Evolutionary conservation across 2,329 filamentous ascomycete genomes (phyloP).

Genomic region (Trichoderma polysporum): DNA sequence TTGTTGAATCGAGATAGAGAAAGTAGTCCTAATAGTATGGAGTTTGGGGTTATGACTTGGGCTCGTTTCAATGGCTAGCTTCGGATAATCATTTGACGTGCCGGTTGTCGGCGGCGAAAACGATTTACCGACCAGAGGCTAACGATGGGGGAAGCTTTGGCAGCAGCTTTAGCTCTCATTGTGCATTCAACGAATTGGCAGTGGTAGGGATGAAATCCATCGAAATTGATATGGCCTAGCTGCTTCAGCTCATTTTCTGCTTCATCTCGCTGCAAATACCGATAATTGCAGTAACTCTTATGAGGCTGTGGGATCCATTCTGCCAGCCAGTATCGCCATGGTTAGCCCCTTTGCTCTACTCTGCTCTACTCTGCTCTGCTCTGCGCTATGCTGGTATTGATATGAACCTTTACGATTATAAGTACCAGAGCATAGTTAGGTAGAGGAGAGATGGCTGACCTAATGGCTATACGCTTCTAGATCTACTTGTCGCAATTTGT

Average conservation of each 20-base stretch:
- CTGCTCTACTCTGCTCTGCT: too few species aligned
- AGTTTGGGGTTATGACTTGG: slow-evolving; percentile 19
- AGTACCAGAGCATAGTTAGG: too few species aligned
- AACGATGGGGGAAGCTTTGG: too few species aligned
- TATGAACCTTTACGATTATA: too few species aligned
- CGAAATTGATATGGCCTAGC: background rate
- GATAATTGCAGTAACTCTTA: background rate
- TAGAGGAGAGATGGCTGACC: too few species aligned
- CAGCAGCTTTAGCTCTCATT: background rate
- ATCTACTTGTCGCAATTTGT: background rate
- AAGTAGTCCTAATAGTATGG: slow-evolving; percentile 15
- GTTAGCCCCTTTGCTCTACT: background rate
- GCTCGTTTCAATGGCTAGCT: slow-evolving; percentile 18
- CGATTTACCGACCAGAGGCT: slow-evolving; percentile 8
- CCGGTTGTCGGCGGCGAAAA: slow-evolving; percentile 17
- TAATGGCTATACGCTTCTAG: background rate
- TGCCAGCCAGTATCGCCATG: background rate
- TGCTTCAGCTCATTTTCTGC: background rate
- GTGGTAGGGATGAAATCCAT: background rate
- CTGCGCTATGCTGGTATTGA: too few species aligned
- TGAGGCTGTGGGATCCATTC: background rate
- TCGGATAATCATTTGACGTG: slow-evolving; percentile 4
- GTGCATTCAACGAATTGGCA: background rate
- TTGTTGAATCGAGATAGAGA: background rate
- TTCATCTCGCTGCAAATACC: background rate